These are phyloP conservation scores for Talaromyces trachyspermus DNA, from an alignment of 495 filamentous ascomycete species.

Conservation along the genomic window DNA sequence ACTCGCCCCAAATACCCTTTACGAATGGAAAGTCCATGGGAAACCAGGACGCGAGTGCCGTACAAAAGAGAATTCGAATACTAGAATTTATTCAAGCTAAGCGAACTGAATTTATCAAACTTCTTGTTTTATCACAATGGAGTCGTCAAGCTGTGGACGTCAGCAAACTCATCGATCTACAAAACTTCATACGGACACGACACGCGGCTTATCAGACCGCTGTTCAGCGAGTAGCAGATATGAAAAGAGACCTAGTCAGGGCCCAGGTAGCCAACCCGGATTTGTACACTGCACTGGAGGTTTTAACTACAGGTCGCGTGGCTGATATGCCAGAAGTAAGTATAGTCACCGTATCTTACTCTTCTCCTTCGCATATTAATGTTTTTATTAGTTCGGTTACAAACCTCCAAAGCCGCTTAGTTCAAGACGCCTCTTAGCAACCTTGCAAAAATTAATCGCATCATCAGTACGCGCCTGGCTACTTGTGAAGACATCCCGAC, in stretches of 20 bases:
- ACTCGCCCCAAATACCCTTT: slow-evolving; percentile 16
- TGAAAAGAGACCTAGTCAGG: slow-evolving; percentile 58
- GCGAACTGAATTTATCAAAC: slow-evolving; percentile 76
- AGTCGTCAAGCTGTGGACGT: slow-evolving; percentile 69
- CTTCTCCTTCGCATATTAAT: slow-evolving; percentile 10
- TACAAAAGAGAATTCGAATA: slow-evolving; percentile 71
- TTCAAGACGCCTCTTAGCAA: slow-evolving; percentile 55
- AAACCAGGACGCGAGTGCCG: slow-evolving; percentile 56
- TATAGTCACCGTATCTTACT: slow-evolving; percentile 11
- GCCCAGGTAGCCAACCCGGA: slow-evolving; percentile 79
- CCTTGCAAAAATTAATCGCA: slow-evolving; percentile 73
- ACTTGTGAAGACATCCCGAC: slow-evolving; percentile 68
- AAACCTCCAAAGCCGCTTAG: slow-evolving; percentile 66
- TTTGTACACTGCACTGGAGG: slow-evolving; percentile 77
- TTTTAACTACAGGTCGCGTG: slow-evolving; percentile 68
- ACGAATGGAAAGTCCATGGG: slow-evolving; percentile 47
- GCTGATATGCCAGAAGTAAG: slow-evolving; percentile 69
- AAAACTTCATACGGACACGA: slow-evolving; percentile 58
- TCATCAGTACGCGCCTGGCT: slow-evolving; percentile 71
- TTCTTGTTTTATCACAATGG: slow-evolving; percentile 83
- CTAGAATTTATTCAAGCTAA: slow-evolving; percentile 62
- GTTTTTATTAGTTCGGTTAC: slow-evolving; percentile 54
- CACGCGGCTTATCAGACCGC: slow-evolving; percentile 47
- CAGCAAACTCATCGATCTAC: slow-evolving; percentile 76
- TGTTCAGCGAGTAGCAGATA: slow-evolving; percentile 53